Conservation (phyloP, 176 grass and related monocot genomes). For the Pharus latifolius region DNA sequence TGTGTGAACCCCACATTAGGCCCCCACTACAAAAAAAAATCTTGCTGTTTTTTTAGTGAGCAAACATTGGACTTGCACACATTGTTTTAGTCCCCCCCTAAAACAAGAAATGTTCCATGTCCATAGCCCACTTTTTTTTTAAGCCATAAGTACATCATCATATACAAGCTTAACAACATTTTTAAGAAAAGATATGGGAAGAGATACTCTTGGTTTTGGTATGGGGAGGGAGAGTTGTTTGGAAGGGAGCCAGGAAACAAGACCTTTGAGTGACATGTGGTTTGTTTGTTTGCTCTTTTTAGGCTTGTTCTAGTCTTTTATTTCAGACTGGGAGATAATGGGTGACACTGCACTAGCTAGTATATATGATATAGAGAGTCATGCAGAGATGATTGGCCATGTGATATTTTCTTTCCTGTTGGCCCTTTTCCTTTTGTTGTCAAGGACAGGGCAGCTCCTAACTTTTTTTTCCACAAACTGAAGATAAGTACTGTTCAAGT, state of each 20-base stretch:
- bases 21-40: neutral
- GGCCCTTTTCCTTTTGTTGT: neutral
- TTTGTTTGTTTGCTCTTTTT: slow-evolving; percentile 35
- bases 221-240: neutral
- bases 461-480: neutral
- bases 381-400: slow-evolving; percentile 8
- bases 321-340: neutral
- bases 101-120: neutral
- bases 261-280: slow-evolving; percentile 14
- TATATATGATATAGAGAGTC: neutral
- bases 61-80: slow-evolving; percentile 2
- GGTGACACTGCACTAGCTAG: neutral
- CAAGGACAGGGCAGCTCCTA: neutral
- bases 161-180: neutral
- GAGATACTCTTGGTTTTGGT: neutral
- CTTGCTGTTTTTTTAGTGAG: neutral
- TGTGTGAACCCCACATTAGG: slow-evolving; percentile 1
- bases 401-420: slow-evolving; percentile 2
- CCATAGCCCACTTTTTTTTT: neutral
- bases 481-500: too few species aligned
- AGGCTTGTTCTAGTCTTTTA: neutral
- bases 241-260: slow-evolving; percentile 1
- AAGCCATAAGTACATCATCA: neutral
- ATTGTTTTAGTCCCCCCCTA: too few species aligned
- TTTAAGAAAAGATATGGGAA: neutral